These are phyloP conservation scores for Sanghuangporus weigelae DNA, from an alignment of 1,284 basidiomycete genomes.

Conservation along the genomic window DNA sequence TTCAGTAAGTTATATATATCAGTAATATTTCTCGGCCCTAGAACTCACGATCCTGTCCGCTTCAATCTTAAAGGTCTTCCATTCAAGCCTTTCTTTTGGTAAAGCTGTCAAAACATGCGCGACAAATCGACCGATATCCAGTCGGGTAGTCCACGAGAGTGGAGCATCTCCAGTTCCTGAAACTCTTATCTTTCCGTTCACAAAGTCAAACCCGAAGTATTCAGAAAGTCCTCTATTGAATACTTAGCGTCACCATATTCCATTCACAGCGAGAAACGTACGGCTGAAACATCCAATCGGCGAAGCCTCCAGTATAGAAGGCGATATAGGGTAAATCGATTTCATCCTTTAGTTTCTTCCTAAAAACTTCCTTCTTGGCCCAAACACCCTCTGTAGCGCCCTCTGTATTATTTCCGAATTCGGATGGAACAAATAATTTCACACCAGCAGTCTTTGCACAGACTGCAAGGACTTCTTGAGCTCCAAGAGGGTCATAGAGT, in stretches of 20 bases:
- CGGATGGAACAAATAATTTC: constrained; percentile 35
- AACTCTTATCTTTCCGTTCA: constrained; percentile 29
- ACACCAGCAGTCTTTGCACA: constrained; percentile 35
- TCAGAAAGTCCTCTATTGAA: constrained; percentile 19
- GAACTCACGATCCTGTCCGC: constrained; percentile 28
- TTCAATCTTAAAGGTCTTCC: constrained; percentile 31
- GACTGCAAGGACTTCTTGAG: constrained; percentile 30
- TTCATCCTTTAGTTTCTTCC: constrained; percentile 26
- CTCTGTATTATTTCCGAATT: constrained; percentile 29
- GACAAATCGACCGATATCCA: constrained; percentile 33
- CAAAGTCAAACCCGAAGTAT: constrained; percentile 20
- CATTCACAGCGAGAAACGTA: background rate
- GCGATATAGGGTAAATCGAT: constrained; percentile 29
- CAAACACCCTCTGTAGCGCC: constrained; percentile 12
- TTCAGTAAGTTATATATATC: background rate
- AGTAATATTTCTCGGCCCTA: background rate
- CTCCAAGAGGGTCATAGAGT: constrained; percentile 25
- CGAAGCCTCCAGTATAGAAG: constrained; percentile 28
- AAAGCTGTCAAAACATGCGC: constrained; percentile 31
- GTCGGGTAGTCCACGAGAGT: constrained; percentile 29
- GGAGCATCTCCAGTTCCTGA: constrained; percentile 28
- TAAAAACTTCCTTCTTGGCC: constrained; percentile 14
- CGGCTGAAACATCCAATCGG: constrained; percentile 19
- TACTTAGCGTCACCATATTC: background rate
- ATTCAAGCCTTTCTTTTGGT: constrained; percentile 25